Evolutionary conservation across 1,284 basidiomycete species (phyloP), one percentile per base, ranked within the genome.

Genomic region (Ustilago cynodontis): DNA sequence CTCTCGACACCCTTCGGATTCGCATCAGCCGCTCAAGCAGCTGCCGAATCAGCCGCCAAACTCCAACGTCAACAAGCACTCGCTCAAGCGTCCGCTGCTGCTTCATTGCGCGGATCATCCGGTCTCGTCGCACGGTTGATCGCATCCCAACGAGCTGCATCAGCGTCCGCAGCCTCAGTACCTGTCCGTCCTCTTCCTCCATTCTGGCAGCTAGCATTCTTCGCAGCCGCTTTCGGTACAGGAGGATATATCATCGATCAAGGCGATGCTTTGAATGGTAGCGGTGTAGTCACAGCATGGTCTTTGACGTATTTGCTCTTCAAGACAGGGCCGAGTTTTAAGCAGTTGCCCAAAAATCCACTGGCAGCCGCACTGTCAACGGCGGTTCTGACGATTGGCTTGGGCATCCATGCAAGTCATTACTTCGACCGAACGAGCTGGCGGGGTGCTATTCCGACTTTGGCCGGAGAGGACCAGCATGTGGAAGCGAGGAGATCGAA

Each of bases 161-260:
- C 54, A 24, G 58, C 50, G 22, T 52, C 52, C 8, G 49, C 58
- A 20, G 22, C 59, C 14, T 58, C 41, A 13, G 41, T 66, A 13
- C 60, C 69, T 1, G 10, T 65, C 11, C 58, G 80, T 2, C 58
- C 67, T 5, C 51, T 84, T 11, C 80, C 82, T 28, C 81, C 81
- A 1, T 84, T 82, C 60, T 83, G 80, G 80, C 80, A 83, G 59
- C 58, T 81, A 5, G 77, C 77, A 2, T 80, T 81, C 52, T 79
- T 84, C 35, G 61, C 80, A 8, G 69, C 67, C 6, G 67, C 78
- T 16, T 83, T 84, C 59, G 79, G 63, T 8, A 66, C 68, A 3
- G 82, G 81, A 2, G 82, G 80, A n/a, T 84, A 84, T 61, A 84
- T 84, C 39, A 81, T 83, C n/a, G 77, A 74, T 13, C 68, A 81